Conservation (phyloP, 179 eudicot species). For the Sideroxylon spinosum region DNA sequence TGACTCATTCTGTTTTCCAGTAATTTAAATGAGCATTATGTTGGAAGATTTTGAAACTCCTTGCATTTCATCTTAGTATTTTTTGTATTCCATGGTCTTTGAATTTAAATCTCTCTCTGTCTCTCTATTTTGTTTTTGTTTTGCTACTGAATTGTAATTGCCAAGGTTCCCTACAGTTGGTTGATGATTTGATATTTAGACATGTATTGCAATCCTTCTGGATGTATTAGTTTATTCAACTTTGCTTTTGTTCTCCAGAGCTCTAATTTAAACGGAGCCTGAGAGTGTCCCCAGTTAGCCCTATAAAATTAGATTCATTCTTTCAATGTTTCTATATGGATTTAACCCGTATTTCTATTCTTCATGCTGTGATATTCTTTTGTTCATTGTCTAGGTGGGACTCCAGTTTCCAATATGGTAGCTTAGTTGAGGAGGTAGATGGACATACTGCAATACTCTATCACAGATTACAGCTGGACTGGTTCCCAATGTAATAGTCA, state of each 20-base stretch:
- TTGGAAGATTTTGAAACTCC: not conserved
- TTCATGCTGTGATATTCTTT: slow-evolving; percentile 5
- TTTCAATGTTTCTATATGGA: not conserved
- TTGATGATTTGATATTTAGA: not conserved
- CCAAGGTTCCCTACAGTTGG: too few relatives aligned
- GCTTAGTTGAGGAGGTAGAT: slow-evolving; percentile 99
- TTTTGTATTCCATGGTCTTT: too few relatives aligned
- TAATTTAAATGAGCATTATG: not conserved
- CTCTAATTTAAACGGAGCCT: not conserved
- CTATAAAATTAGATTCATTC: not conserved
- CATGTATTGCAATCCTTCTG: not conserved
- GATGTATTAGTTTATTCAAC: not conserved
- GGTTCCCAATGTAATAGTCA: slow-evolving; percentile 83
- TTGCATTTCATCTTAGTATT: too few relatives aligned
- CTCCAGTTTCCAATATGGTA: slow-evolving; percentile 88
- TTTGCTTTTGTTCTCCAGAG: not conserved
- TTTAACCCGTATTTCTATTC: too few relatives aligned
- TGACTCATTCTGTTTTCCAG: not conserved
- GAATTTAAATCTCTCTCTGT: too few relatives aligned
- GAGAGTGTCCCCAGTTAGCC: not conserved
- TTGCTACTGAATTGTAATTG: not conserved
- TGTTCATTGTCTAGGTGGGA: slow-evolving; percentile 72
- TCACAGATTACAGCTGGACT: slow-evolving; percentile 87
- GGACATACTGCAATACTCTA: slow-evolving; percentile 97
- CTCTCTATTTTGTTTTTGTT: not conserved